Evolutionary conservation across 306 rosid genomes (phyloP).

Genomic region (Casuarina cunninghamiana): DNA sequence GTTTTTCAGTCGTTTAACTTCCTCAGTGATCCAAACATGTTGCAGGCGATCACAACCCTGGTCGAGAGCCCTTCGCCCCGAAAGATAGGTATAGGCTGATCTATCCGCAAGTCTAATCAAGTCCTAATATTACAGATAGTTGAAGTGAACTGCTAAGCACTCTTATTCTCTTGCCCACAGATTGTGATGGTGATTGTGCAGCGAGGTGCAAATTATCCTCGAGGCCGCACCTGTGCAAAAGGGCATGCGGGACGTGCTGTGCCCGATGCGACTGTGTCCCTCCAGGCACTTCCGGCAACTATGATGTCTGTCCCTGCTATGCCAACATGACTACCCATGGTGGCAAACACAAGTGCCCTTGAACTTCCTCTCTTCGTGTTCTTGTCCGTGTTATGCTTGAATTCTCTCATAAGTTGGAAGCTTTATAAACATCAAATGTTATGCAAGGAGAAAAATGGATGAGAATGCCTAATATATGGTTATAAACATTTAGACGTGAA

Average conservation of each 20-base stretch:
- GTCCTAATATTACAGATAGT: neutral
- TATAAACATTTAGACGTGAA: neutral
- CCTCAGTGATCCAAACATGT: neutral
- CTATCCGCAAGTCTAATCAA: neutral
- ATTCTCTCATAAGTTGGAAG: neutral
- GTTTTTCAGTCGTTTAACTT: neutral
- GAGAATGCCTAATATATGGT: neutral
- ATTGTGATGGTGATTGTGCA: conserved; percentile 34
- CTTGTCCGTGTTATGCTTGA: neutral
- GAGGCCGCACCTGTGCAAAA: conserved; percentile 36
- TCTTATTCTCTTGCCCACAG: conserved; percentile 6
- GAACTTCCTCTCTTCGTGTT: neutral
- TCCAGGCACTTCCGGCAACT: conserved; percentile 46
- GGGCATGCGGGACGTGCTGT: conserved; percentile 56
- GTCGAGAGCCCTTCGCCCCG: neutral
- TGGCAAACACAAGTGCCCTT: conserved; percentile 57
- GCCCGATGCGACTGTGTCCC: conserved; percentile 54
- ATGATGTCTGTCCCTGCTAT: conserved; percentile 51
- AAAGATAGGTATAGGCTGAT: neutral
- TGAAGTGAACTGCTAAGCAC: neutral
- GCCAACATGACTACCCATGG: conserved; percentile 48
- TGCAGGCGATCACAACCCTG: too few relatives aligned
- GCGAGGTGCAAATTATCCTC: conserved; percentile 36
- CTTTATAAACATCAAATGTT: neutral
- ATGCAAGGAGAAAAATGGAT: neutral